Base-by-base conservation (phyloP, 148 eudicot species). In the Spergularia bocconei region DNA sequence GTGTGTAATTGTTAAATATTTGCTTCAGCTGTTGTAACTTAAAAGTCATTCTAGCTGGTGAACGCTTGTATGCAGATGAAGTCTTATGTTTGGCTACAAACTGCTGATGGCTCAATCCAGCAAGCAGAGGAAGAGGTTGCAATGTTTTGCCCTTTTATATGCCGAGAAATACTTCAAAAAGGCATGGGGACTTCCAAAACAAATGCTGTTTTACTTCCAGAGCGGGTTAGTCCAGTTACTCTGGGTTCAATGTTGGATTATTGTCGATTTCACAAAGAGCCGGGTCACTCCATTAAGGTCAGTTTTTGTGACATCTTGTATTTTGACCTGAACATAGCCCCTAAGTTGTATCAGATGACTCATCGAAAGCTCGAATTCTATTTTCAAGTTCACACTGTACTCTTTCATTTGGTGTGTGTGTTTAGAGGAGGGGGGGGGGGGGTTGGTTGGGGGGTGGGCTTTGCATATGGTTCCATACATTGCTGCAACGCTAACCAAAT, bases 111-210 rank as follows among this genome's bases (percentile, higher is more conserved):
- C 59, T 87, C 89, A 36, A 86, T 88, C 57, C 94, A 90, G 82
- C 89, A 92, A 88, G 94, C 88, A 15, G 97, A 92, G 86, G 92
- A 90, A 84, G 92, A 88, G 78, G 92, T 92, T 86, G 97, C 97
- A 59, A 83, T 92, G 94, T 88, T 85, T 87, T 90, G 92, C 69
- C 94, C 94, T 47, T 78, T 84, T 82, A 87, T 92, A 82, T 86
- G 92, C 73, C 85, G 87, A 72, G 94, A 92, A 82, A 86, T 92
- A 79, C 87, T 92, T 79, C 92, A 88, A 72, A 85, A 86, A 66
- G 85, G 91, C 73, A 81, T 81, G 81, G 97, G 97, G 78, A 87
- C 89, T 69, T 92, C 88, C 72, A 90, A 90, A 79, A 87, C 82
- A 79, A 86, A 90, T 85, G 91, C 94, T 63, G 85, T 92, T 65